Percentiles rank a stretch among this genome's conserved stretches.
Evolutionary conservation across 2,329 filamentous ascomycete genomes (phyloP).

Genomic region (Exophiala aquamarina): DNA sequence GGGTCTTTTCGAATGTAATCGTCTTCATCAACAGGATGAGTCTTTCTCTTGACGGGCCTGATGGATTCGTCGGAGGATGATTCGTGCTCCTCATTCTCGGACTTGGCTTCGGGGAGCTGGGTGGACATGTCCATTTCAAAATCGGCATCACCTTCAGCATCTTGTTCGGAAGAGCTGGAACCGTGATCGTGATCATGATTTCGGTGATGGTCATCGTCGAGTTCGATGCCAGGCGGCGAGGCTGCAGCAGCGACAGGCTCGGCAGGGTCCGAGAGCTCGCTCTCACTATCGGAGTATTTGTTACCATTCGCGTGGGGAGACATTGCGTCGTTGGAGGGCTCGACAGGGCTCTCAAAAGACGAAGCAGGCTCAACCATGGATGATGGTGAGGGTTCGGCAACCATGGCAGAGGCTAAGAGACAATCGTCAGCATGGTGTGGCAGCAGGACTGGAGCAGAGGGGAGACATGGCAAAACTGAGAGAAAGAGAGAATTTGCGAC

Average conservation of each 20-base stretch:
- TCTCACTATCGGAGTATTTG: conserved; percentile 62
- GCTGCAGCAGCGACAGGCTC: conserved; percentile 56
- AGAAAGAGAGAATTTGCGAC: conserved; percentile 19
- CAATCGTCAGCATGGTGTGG: conserved; percentile 28
- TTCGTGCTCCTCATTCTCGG: conserved; percentile 44
- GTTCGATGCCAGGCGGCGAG: conserved; percentile 42
- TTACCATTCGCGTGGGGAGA: conserved; percentile 37
- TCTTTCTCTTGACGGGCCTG: conserved; percentile 72
- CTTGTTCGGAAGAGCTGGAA: conserved; percentile 41
- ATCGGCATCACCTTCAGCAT: conserved; percentile 59
- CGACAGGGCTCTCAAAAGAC: conserved; percentile 65
- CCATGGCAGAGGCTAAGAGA: conserved; percentile 23
- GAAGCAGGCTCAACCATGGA: conserved; percentile 34
- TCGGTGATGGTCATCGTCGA: conserved; percentile 42
- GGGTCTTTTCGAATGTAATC: conserved; percentile 88
- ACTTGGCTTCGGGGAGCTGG: conserved; percentile 56
- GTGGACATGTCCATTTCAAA: conserved; percentile 67
- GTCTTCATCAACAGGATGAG: conserved; percentile 60
- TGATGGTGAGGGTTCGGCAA: conserved; percentile 20
- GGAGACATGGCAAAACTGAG: conserved; percentile 3
- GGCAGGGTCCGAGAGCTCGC: conserved; percentile 72
- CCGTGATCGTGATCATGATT: conserved; percentile 36
- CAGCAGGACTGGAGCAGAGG: conserved; percentile 7
- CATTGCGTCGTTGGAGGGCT: conserved; percentile 49
- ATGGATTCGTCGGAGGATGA: conserved; percentile 72